These are phyloP conservation scores for Austroboletus olivaceoglutinosus DNA, from an alignment of 1,284 basidiomycete genomes.

Conservation along the genomic window DNA sequence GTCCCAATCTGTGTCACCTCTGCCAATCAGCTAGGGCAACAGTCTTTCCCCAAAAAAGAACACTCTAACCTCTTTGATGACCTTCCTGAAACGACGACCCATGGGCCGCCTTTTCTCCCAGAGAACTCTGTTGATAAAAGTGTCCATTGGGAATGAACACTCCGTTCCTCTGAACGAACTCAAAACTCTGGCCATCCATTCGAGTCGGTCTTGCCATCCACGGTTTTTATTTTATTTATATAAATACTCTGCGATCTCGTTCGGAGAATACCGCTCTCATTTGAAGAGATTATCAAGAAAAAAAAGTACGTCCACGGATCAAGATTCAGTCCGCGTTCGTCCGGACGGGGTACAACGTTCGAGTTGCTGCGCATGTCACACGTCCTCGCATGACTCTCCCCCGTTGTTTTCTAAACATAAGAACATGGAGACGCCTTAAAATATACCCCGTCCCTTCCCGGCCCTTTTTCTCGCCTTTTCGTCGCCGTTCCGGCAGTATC, in stretches of 20 bases:
- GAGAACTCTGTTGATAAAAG: constrained; percentile 15
- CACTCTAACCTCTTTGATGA: constrained; percentile 5
- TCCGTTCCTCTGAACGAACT: constrained; percentile 12
- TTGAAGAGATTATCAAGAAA: constrained; percentile 1
- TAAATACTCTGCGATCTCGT: not conserved
- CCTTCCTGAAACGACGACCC: constrained; percentile 13
- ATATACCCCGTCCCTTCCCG: not conserved
- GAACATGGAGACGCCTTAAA: too few relatives aligned
- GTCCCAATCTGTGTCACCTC: constrained; percentile 1
- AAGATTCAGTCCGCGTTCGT: constrained; percentile 7
- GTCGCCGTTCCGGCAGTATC: not conserved
- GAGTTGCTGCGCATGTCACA: constrained; percentile 2
- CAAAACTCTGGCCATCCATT: not conserved
- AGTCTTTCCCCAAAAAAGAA: constrained; percentile 8
- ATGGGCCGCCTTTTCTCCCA: constrained; percentile 22
- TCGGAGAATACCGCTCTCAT: constrained; percentile 21
- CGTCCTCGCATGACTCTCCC: not conserved
- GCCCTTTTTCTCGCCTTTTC: constrained; percentile 1
- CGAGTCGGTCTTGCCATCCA: constrained; percentile 8
- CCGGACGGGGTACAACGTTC: not conserved
- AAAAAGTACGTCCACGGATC: constrained; percentile 19
- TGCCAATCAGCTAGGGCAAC: constrained; percentile 10
- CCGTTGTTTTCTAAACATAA: not conserved
- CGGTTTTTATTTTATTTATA: not conserved
- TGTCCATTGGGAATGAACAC: constrained; percentile 2